Evolutionary conservation across 208 protist genomes (phyloP).

Genomic region (Trypanosoma rangeli): DNA sequence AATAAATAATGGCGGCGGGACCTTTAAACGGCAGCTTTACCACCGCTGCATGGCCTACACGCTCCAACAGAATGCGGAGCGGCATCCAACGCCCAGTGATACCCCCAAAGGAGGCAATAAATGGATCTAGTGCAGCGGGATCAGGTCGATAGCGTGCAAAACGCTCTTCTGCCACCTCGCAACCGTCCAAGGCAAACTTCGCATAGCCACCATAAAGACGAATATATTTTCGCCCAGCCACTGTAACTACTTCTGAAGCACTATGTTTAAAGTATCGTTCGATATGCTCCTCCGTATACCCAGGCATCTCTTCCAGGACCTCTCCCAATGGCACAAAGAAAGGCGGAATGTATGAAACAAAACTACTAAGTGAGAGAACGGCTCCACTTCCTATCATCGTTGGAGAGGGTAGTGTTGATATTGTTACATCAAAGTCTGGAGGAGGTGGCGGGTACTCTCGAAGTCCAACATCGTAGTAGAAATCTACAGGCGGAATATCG

Average conservation of each 20-base stretch:
- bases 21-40: slow-evolving; percentile 63
- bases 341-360: slow-evolving; percentile 79
- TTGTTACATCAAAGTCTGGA: slow-evolving; percentile 67
- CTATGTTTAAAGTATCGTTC: slow-evolving; percentile 59
- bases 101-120: slow-evolving; percentile 65
- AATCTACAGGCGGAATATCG: slow-evolving; percentile 51
- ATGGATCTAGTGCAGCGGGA: slow-evolving; percentile 31
- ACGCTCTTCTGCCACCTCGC: slow-evolving; percentile 53
- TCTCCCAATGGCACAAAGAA: slow-evolving; percentile 83
- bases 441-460: slow-evolving; percentile 62
- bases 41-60: slow-evolving; percentile 46
- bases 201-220: slow-evolving; percentile 77
- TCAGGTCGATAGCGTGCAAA: slow-evolving; percentile 58
- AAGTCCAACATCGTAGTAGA: slow-evolving; percentile 85
- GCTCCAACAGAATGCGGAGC: slow-evolving; percentile 63
- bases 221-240: slow-evolving; percentile 59
- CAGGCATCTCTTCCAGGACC: slow-evolving; percentile 72
- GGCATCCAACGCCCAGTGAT: slow-evolving; percentile 76
- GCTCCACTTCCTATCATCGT: slow-evolving; percentile 49
- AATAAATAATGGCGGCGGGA: slow-evolving; percentile 72
- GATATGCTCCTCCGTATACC: slow-evolving; percentile 87
- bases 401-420: slow-evolving; percentile 39
- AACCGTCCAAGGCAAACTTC: slow-evolving; percentile 55
- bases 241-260: slow-evolving; percentile 68
- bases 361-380: slow-evolving; percentile 71